Evolutionary conservation across 75 land plant genomes (phyloP).

Genomic region (Cryptomeria japonica): DNA sequence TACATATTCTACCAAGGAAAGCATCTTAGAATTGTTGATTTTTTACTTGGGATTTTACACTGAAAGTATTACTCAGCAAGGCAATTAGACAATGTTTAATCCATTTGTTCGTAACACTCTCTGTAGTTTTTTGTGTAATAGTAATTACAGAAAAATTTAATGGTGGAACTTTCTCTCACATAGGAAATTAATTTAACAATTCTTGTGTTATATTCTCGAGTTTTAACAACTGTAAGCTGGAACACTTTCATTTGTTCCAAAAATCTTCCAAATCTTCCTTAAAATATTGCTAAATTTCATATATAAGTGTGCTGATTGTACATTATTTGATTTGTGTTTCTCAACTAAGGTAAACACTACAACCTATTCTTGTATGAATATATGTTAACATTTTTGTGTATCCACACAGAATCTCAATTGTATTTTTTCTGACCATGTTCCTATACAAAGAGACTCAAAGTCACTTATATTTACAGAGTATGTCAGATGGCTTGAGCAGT

Average conservation of each 20-base stretch:
- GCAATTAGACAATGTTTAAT: not conserved
- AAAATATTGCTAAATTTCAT: not conserved
- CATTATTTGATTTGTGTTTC: not conserved
- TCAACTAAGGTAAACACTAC: not conserved
- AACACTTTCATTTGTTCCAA: not conserved
- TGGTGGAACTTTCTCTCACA: constrained; percentile 6
- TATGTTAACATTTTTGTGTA: not conserved
- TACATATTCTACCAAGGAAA: not conserved
- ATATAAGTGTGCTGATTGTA: not conserved
- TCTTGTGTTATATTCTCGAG: not conserved
- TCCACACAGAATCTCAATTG: not conserved
- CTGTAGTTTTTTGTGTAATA: not conserved
- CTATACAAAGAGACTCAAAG: not conserved
- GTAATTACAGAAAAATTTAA: not conserved
- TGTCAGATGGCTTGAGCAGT: constrained; percentile 77
- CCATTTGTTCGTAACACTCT: not conserved
- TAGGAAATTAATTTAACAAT: not conserved
- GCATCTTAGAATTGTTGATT: not conserved
- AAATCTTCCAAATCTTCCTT: not conserved
- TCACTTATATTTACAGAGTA: constrained; percentile 35
- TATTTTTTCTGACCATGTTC: not conserved
- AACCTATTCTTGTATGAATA: not conserved
- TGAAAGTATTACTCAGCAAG: not conserved
- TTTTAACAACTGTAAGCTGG: not conserved
- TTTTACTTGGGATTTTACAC: not conserved